A percentile compares a stretch with the other conserved stretches of the same genome.
Conservation (phyloP, 2,329 filamentous ascomycete species). For the Trematosphaeria pertusa region DNA sequence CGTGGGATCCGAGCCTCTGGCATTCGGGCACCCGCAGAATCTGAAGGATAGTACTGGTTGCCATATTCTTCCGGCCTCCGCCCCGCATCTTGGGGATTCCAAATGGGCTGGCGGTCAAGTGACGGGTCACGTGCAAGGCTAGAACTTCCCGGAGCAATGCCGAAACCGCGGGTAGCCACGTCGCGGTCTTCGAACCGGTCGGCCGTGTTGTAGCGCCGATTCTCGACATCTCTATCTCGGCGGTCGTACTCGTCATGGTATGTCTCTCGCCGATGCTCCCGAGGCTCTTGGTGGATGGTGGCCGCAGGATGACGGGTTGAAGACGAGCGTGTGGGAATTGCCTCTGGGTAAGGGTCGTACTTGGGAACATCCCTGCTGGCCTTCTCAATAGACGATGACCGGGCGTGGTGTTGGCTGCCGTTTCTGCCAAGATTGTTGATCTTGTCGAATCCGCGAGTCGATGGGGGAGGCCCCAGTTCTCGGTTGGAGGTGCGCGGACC, state of each 20-base stretch:
- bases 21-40: conserved; percentile 39
- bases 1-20: conserved; percentile 33
- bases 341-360: conserved; percentile 50
- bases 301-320: conserved; percentile 52
- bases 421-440: conserved; percentile 52
- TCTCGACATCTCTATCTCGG: conserved; percentile 49
- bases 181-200: conserved; percentile 51
- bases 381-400: conserved; percentile 43
- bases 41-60: conserved; percentile 32
- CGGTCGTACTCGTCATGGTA: conserved; percentile 55
- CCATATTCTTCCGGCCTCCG: conserved; percentile 30
- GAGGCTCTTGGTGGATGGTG: conserved; percentile 57
- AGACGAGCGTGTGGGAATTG: conserved; percentile 33
- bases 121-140: conserved; percentile 43
- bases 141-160: conserved; percentile 44
- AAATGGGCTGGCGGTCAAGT: conserved; percentile 47
- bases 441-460: conserved; percentile 74
- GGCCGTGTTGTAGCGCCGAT: conserved; percentile 43
- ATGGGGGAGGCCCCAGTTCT: conserved; percentile 65
- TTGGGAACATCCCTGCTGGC: conserved; percentile 39
- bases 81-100: conserved; percentile 22
- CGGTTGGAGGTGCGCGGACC: conserved; percentile 44
- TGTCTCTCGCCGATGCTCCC: conserved; percentile 48
- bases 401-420: conserved; percentile 24
- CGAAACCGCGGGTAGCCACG: conserved; percentile 56